phyloP scores from a whole-genome alignment of 2,329 filamentous ascomycete genomes.

The Aspergillus fumigatus region DNA sequence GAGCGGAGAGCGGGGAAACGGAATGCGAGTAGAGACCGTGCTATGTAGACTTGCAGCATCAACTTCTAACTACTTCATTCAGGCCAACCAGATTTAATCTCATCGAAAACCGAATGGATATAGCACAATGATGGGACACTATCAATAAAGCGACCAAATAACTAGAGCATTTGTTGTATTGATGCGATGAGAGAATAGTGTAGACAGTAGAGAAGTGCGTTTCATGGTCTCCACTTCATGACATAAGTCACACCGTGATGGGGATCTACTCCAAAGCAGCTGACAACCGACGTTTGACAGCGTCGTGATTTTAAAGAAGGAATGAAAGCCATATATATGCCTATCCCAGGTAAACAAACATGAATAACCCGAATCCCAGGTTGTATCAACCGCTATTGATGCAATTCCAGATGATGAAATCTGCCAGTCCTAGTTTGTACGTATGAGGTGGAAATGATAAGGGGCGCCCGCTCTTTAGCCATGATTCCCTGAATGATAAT shows the following conservation, averaged over 20 bases:
- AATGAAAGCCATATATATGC: conserved; percentile 5
- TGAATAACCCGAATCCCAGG: conserved; percentile 1
- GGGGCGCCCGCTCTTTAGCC: background rate
- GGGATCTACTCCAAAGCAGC: background rate
- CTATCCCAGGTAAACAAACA: conserved; percentile 5
- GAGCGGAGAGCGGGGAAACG: background rate
- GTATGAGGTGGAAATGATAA: background rate
- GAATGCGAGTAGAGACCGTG: background rate
- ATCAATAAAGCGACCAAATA: background rate
- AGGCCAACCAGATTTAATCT: too few relatives aligned
- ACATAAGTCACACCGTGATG: background rate
- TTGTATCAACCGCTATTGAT: conserved; percentile 22
- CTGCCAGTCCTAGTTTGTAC: background rate
- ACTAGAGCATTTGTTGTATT: background rate
- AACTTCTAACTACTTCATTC: too few relatives aligned
- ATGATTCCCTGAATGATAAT: background rate
- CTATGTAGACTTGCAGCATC: background rate
- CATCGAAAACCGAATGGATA: background rate
- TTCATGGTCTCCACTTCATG: background rate
- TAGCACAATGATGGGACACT: background rate
- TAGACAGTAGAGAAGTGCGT: background rate
- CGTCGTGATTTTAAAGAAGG: background rate
- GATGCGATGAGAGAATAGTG: background rate
- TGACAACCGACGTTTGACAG: background rate
- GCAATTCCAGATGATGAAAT: conserved; percentile 19